Base-by-base conservation (phyloP, 305 asterid species). In the Caryopteris hybrid region DNA sequence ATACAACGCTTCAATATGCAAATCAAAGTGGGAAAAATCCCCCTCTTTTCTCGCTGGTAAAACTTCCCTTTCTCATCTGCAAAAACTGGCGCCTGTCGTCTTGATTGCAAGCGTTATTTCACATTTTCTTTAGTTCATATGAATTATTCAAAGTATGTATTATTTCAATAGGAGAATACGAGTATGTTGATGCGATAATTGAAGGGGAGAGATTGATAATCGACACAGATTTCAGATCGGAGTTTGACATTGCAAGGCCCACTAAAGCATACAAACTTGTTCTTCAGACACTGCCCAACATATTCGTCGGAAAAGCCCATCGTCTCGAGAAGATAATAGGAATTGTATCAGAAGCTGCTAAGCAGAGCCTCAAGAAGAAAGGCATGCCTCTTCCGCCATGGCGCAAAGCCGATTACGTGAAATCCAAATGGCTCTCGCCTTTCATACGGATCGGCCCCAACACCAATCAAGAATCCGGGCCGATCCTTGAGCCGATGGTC, bases 331-430 rank as follows among this genome's bases (percentile, higher is more conserved):
- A 76, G 82, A 85, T 92, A n/a, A 82, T 92, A 10, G 58, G 54
- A 36, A 52, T 85, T 9, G 89, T 84, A 14, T 75, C 96, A 0
- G 96, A 92, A 17, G 87, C 96, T 22, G 96, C 91, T 25, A 89
- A 78, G 58, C 96, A 79, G 78, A 92, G 96, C 80, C 72, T 92
- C 55, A 88, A 82, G 88, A 92, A 92, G 84, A 89, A 81, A 72
- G 96, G 96, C 23, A 84, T 92, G 96, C 89, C 91, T 16, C 53
- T 80, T 51, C 95, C 97, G 9, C 97, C 96, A 0, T 89, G 96
- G 98, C 91, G 96, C 29, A 89, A 75, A 71, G 82, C 85, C n/a
- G 95, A 81, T 27, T 91, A 91, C 25, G 86, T 91, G 9, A 89
- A 81, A 71, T 81, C 95, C 51, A 91, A 91, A 76, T 91, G 98